Percentiles rank a stretch among this genome's conserved stretches.
Evolutionary conservation across 164 flowering plant genomes (phyloP).

Genomic region (Macadamia tetraphylla): DNA sequence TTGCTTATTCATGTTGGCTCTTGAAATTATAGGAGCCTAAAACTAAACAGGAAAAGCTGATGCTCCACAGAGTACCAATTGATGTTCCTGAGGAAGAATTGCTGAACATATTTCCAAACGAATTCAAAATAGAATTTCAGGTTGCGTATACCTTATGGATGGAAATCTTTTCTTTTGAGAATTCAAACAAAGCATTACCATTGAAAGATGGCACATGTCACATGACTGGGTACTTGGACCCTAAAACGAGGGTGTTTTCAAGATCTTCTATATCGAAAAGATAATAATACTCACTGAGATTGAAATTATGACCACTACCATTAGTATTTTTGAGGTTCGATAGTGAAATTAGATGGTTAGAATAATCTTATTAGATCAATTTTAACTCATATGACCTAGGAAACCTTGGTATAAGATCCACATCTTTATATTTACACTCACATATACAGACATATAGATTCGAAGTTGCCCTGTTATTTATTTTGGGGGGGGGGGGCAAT

Average conservation of each 20-base stretch:
- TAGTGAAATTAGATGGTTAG: no score
- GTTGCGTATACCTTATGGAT: slow-evolving; percentile 21
- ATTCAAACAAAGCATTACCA: background rate
- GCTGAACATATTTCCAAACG: slow-evolving; percentile 36
- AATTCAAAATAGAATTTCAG: slow-evolving; percentile 51
- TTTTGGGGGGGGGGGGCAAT: slow-evolving; percentile 40
- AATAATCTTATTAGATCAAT: no score
- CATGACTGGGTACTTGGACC: background rate
- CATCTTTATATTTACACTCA: no score
- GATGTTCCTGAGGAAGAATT: slow-evolving; percentile 37
- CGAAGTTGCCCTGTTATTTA: no score
- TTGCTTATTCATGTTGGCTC: slow-evolving; percentile 3
- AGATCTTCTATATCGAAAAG: background rate
- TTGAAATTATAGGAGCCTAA: slow-evolving; percentile 34
- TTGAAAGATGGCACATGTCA: background rate
- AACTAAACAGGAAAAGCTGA: slow-evolving; percentile 38
- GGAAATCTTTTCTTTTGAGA: background rate
- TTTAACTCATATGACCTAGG: no score
- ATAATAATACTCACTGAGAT: no score
- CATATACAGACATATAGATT: no score
- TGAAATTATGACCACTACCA: no score
- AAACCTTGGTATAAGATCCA: no score
- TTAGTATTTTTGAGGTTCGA: no score
- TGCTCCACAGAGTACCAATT: slow-evolving; percentile 54
- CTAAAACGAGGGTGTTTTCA: background rate